Evolutionary conservation across 805 yeast species (phyloP), one percentile per base, ranked within the genome.

Genomic region (Cephaloascus fragrans): DNA sequence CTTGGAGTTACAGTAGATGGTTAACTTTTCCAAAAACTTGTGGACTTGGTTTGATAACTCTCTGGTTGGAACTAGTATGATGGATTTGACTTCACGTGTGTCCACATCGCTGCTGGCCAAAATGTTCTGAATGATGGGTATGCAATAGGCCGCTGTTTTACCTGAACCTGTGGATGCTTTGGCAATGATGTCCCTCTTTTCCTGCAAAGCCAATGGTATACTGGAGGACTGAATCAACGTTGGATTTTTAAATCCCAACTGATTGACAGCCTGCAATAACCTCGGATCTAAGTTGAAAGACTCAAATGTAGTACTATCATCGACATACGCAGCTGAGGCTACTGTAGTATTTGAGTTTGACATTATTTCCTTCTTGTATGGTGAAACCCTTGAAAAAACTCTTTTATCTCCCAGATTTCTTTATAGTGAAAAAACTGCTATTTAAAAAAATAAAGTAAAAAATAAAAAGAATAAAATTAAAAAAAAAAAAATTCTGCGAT

Each of bases 151-250:
- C 9, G 86, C 84, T 0, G 97, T 90, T 59, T 90, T 90, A 47
- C 97, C 97, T 6, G 96, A 83, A 3, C 98, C 98, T 0, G 98
- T 90, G 19, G 86, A 78, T 4, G 97, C 96, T 55, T 84, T 80
- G 31, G 97, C 97, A 36, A 90, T 82, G 46, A 90, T 83, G 56
- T 90, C 97, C 63, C 88, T 81, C 54, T 82, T 84, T 48, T 90
- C 93, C 46, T 86, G 83, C 39, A 93, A 62, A 1, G 98, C 96
- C 37, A 93, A 64, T 34, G 95, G 96, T 43, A 93, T 86, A n/a
- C 96, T 83, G 53, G 80, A 80, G 6, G 94, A 74, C 62, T 93
- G 98, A 39, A 93, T 83, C 41, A 87, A 70, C 1, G 97, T 93
- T 8, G 98, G 97, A 53, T 82, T 78, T 39, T 71, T 75, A 64